Conservation (phyloP, 2,329 filamentous ascomycete species). For the Coniochaeta hoffmannii region DNA sequence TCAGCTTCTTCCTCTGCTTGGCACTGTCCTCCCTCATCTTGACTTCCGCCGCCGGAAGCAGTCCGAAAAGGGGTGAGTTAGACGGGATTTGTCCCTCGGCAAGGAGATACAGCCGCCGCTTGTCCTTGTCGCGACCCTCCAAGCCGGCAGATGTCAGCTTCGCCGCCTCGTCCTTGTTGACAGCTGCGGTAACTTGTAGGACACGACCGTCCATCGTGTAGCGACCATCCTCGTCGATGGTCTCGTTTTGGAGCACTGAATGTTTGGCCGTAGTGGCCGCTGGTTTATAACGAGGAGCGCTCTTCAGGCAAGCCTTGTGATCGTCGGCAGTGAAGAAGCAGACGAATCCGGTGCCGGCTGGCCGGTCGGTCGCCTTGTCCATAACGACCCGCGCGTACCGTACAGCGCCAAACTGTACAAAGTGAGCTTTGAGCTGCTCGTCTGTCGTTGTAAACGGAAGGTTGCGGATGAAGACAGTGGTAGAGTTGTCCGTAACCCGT, state of each 20-base stretch:
- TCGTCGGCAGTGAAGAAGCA: conserved; percentile 78
- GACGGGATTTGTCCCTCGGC: conserved; percentile 75
- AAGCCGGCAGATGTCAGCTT: conserved; percentile 67
- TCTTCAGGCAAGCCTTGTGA: conserved; percentile 66
- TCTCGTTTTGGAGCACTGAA: conserved; percentile 83
- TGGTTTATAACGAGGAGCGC: conserved; percentile 56
- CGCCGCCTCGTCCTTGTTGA: conserved; percentile 73
- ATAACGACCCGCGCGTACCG: conserved; percentile 89
- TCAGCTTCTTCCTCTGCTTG: conserved; percentile 80
- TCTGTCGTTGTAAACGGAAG: conserved; percentile 85
- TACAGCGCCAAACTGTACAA: conserved; percentile 78
- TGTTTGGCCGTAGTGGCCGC: conserved; percentile 50
- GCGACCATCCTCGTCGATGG: conserved; percentile 68
- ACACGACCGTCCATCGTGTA: conserved; percentile 91
- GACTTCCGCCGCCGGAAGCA: conserved; percentile 71
- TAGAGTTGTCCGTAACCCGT: conserved; percentile 54
- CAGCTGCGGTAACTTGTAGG: conserved; percentile 75
- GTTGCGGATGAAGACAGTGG: conserved; percentile 88
- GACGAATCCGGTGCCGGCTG: conserved; percentile 89
- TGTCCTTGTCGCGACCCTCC: conserved; percentile 71
- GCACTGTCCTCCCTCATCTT: conserved; percentile 83
- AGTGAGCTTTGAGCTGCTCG: conserved; percentile 75
- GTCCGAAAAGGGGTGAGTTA: conserved; percentile 69
- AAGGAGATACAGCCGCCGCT: conserved; percentile 81
- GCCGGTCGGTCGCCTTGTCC: conserved; percentile 76